phyloP scores from a whole-genome alignment of 2,329 filamentous ascomycete species.

The Chaetomiaceae sp. region DNA sequence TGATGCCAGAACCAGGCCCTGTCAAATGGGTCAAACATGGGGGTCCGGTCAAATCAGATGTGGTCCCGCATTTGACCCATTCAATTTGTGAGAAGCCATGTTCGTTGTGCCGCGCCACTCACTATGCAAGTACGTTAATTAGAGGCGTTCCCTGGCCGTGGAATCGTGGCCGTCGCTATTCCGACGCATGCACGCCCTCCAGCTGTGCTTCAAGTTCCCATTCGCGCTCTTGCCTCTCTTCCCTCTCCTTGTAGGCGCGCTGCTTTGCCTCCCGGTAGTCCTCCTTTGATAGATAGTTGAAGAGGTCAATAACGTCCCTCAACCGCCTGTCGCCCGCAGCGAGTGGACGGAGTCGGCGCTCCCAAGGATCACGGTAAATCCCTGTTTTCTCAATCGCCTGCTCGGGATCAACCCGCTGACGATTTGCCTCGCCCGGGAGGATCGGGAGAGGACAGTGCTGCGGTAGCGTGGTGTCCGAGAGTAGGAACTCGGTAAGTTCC shows the following conservation, averaged over 20 bases:
- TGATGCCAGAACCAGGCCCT: too few relatives aligned
- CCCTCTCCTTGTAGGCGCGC: background rate
- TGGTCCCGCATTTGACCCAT: too few relatives aligned
- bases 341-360: background rate
- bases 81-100: too few relatives aligned
- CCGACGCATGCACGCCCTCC: too few relatives aligned
- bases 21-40: too few relatives aligned
- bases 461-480: background rate
- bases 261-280: background rate
- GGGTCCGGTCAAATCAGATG: too few relatives aligned
- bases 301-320: background rate
- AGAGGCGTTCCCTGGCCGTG: too few relatives aligned
- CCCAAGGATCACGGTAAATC: constrained; percentile 3
- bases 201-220: too few relatives aligned
- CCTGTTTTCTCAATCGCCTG: background rate
- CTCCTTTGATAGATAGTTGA: background rate
- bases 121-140: too few relatives aligned
- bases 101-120: too few relatives aligned
- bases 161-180: too few relatives aligned
- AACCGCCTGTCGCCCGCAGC: background rate
- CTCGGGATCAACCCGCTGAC: background rate
- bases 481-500: constrained; percentile 5
- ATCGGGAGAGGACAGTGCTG: background rate
- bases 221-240: too few relatives aligned
- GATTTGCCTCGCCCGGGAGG: background rate